phyloP scores from a whole-genome alignment of 768 basidiomycete species.

The Filobasidium floriforme region DNA sequence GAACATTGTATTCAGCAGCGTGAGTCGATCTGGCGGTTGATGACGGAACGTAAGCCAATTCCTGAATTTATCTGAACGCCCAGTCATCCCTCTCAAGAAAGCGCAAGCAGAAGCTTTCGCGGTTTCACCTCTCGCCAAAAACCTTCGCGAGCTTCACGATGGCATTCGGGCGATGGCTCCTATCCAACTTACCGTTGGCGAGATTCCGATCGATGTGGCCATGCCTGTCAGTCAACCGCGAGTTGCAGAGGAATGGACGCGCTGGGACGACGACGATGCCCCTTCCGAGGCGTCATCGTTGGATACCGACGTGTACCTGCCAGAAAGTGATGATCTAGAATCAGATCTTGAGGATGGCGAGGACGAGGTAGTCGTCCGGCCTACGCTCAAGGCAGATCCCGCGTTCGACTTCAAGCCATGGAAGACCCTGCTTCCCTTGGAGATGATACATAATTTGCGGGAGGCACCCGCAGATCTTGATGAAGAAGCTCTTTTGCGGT shows the following conservation, averaged over 20 bases:
- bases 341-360: conserved; percentile 24
- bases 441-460: conserved; percentile 56
- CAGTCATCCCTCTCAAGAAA: conserved; percentile 40
- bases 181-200: conserved; percentile 68
- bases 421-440: conserved; percentile 78
- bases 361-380: not conserved
- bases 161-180: conserved; percentile 67
- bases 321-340: conserved; percentile 21
- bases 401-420: conserved; percentile 60
- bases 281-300: conserved; percentile 27
- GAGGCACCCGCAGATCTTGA: conserved; percentile 36
- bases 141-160: conserved; percentile 73
- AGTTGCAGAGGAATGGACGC: conserved; percentile 35
- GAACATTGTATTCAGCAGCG: conserved; percentile 56
- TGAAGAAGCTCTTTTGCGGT: conserved; percentile 24
- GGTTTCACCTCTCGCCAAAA: conserved; percentile 62
- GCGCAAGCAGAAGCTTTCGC: conserved; percentile 53
- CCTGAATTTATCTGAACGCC: not conserved
- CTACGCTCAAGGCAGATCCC: conserved; percentile 29
- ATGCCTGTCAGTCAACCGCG: conserved; percentile 66
- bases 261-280: conserved; percentile 31
- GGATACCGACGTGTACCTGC: conserved; percentile 20
- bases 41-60: conserved; percentile 47
- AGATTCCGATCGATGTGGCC: conserved; percentile 74
- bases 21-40: conserved; percentile 22